These are phyloP conservation scores for Alternaria sp. DNA, from an alignment of 2,329 filamentous ascomycete species.

Conservation along the genomic window DNA sequence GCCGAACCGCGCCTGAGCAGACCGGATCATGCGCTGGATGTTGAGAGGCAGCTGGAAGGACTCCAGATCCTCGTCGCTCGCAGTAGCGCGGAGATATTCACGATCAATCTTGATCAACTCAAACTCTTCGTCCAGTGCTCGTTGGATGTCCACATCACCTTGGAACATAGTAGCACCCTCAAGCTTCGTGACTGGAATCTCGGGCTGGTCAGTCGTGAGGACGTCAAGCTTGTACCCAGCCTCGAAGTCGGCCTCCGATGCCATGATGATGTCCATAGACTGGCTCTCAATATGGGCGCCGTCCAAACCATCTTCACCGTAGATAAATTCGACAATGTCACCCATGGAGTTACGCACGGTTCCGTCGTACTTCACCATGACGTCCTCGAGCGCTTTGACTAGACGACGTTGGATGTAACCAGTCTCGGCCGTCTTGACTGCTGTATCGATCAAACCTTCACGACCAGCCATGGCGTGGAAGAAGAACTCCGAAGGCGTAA, in stretches of 20 bases:
- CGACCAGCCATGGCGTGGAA: slow-evolving; percentile 99
- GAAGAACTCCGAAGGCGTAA: slow-evolving; percentile 97
- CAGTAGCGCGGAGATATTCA: slow-evolving; percentile 72
- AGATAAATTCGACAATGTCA: slow-evolving; percentile 96
- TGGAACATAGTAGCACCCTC: slow-evolving; percentile 87
- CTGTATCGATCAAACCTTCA: slow-evolving; percentile 99
- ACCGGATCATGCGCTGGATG: slow-evolving; percentile 87
- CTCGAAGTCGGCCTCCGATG: slow-evolving; percentile 79
- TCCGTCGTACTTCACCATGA: slow-evolving; percentile 96
- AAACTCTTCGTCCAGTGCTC: slow-evolving; percentile 86
- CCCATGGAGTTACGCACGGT: slow-evolving; percentile 97
- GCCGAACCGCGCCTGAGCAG: slow-evolving; percentile 87
- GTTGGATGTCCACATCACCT: slow-evolving; percentile 87
- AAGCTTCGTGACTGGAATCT: slow-evolving; percentile 73
- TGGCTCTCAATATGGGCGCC: slow-evolving; percentile 94
- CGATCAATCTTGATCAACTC: slow-evolving; percentile 80
- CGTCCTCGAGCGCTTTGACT: slow-evolving; percentile 96
- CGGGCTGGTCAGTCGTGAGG: slow-evolving; percentile 73
- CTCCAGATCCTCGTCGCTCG: slow-evolving; percentile 76
- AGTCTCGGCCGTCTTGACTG: slow-evolving; percentile 98
- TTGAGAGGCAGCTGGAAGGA: slow-evolving; percentile 93
- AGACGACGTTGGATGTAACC: slow-evolving; percentile 98
- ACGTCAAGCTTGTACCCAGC: slow-evolving; percentile 86
- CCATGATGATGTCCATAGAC: slow-evolving; percentile 82
- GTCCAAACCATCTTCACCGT: slow-evolving; percentile 96